Percentiles rank a stretch among this genome's conserved stretches.
Evolutionary conservation across 345 rosid species (phyloP).

Genomic region (Gossypium australe): DNA sequence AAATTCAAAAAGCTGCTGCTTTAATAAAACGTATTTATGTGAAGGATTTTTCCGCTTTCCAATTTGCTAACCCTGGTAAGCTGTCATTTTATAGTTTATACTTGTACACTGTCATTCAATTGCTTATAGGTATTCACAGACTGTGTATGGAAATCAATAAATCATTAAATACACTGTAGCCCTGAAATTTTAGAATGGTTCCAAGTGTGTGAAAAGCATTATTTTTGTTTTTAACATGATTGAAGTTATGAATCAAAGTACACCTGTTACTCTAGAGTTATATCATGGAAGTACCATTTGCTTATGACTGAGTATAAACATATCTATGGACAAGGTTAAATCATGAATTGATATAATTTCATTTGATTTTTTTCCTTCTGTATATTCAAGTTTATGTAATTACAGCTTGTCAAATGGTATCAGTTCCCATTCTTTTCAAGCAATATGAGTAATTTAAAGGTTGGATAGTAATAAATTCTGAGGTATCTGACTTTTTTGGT

Average conservation of each 20-base stretch:
- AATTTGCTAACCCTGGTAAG: constrained; percentile 82
- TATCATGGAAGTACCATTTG: neutral
- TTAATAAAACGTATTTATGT: constrained; percentile 71
- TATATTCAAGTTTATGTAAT: neutral
- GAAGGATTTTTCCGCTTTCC: constrained; percentile 73
- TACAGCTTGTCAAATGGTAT: neutral
- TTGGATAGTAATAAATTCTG: neutral
- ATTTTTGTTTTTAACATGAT: neutral
- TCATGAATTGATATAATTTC: neutral
- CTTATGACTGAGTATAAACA: neutral
- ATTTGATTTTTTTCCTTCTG: neutral
- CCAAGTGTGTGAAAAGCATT: neutral
- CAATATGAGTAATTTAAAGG: neutral
- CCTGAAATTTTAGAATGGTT: neutral
- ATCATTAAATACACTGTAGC: neutral
- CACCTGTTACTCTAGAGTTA: neutral
- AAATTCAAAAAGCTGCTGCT: constrained; percentile 61
- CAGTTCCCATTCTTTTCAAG: neutral
- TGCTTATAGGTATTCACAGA: constrained; percentile 1
- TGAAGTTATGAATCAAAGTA: neutral
- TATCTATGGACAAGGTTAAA: neutral
- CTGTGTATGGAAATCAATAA: neutral
- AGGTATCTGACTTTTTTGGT: neutral
- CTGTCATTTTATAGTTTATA: neutral
- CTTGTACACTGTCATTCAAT: neutral